Conservation (phyloP, 768 basidiomycete genomes). For the Collybiopsis luxurians region DNA sequence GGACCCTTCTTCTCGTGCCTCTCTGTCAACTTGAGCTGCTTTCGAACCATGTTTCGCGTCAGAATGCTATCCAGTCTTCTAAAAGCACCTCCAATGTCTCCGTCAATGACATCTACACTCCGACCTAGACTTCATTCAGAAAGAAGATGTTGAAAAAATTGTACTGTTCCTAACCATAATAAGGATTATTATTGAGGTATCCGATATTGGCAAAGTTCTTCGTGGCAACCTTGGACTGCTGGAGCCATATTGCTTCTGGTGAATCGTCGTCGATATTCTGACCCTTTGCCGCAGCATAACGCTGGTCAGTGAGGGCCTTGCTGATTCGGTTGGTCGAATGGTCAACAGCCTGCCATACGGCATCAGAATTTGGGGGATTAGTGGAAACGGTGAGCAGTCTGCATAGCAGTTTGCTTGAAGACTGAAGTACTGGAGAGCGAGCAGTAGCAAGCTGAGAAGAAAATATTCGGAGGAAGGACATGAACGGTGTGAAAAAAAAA, state of each 20-base stretch:
- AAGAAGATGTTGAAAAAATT: background rate
- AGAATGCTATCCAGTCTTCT: slow-evolving; percentile 49
- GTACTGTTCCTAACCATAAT: slow-evolving; percentile 50
- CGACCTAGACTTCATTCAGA: slow-evolving; percentile 46
- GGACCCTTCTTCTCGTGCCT: slow-evolving; percentile 84
- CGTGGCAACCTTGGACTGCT: slow-evolving; percentile 24
- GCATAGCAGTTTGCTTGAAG: too few species aligned
- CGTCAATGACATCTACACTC: slow-evolving; percentile 43
- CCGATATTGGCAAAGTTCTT: background rate
- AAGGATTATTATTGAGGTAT: slow-evolving; percentile 33
- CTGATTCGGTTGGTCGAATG: too few species aligned
- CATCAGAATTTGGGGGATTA: background rate
- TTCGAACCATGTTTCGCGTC: slow-evolving; percentile 50
- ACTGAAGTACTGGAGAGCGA: background rate
- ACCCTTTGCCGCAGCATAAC: too few species aligned
- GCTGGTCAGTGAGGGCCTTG: too few species aligned
- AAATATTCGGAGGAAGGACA: background rate
- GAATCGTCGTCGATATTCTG: background rate
- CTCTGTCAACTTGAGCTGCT: slow-evolving; percentile 44
- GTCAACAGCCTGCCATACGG: too few species aligned
- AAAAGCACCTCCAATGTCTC: slow-evolving; percentile 47
- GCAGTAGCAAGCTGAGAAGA: background rate
- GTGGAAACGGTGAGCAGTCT: background rate
- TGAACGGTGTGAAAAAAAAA: background rate
- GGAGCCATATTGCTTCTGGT: slow-evolving; percentile 42